A percentile compares a stretch with the other conserved stretches of the same genome.
phyloP scores from a whole-genome alignment of 345 rosid species.

The Euphorbia tirucalli region DNA sequence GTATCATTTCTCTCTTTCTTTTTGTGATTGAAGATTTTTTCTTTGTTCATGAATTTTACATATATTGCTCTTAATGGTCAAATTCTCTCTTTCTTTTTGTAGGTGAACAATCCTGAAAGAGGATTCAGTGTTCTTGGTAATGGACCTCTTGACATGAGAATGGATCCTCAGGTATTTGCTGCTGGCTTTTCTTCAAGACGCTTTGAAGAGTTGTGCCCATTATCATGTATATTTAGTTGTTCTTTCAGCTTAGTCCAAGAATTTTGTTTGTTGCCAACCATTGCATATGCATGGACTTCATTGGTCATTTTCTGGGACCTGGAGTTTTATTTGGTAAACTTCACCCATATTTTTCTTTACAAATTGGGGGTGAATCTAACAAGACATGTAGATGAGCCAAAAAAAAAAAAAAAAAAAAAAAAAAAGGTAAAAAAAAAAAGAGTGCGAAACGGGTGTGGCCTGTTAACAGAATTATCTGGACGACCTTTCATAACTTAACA shows the following conservation, averaged over 20 bases:
- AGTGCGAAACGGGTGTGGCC: too few relatives aligned
- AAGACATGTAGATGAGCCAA: too few relatives aligned
- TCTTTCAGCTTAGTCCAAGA: not conserved
- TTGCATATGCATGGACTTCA: not conserved
- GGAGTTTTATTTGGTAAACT: too few relatives aligned
- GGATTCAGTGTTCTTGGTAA: conserved; percentile 79
- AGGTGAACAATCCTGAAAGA: conserved; percentile 86
- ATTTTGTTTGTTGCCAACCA: not conserved
- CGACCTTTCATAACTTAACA: too few relatives aligned
- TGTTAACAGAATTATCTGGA: too few relatives aligned
- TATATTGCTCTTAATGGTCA: not conserved
- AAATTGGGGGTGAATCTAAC: not conserved
- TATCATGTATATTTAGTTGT: too few relatives aligned
- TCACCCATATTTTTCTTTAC: not conserved
- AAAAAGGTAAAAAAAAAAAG: too few relatives aligned
- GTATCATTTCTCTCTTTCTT: conserved; percentile 24
- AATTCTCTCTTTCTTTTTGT: not conserved
- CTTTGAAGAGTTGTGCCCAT: not conserved
- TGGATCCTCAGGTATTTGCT: conserved; percentile 78
- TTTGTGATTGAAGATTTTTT: not conserved
- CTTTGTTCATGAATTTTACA: not conserved
- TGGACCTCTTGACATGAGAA: conserved; percentile 98
- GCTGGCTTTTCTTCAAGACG: not conserved
- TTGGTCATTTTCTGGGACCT: not conserved
- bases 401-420: too few relatives aligned